phyloP scores from a whole-genome alignment of 441 rosid genomes.

The Isatis lusitanica region DNA sequence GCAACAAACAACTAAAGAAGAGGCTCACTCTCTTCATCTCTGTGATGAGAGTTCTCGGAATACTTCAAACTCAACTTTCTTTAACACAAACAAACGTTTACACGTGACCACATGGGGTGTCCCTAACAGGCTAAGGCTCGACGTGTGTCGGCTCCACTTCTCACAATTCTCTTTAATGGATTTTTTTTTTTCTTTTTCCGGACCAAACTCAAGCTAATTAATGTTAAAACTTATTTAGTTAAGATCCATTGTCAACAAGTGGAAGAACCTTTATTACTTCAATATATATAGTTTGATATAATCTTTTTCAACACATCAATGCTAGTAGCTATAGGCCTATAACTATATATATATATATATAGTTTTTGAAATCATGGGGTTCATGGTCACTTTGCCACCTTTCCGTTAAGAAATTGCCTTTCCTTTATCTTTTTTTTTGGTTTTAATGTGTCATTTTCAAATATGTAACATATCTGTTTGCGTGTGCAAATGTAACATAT shows the following conservation, averaged over 20 bases:
- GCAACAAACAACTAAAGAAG: slow-evolving; percentile 37
- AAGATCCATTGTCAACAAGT: neutral
- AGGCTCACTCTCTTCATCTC: slow-evolving; percentile 21
- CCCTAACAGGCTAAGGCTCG: neutral
- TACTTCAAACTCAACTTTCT: slow-evolving; percentile 23
- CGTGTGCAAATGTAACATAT: neutral
- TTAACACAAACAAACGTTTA: slow-evolving; percentile 23
- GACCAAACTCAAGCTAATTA: neutral
- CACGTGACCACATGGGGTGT: slow-evolving; percentile 43
- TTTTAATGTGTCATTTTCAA: neutral
- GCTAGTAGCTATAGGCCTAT: neutral
- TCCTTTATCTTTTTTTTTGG: neutral
- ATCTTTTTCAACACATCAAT: neutral
- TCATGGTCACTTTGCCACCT: slow-evolving; percentile 23
- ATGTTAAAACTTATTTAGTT: neutral
- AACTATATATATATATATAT: neutral
- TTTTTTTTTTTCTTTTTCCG: neutral
- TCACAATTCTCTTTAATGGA: slow-evolving; percentile 20
- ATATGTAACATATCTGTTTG: neutral
- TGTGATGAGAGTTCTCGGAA: slow-evolving; percentile 19
- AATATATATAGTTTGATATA: neutral
- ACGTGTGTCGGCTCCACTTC: slow-evolving; percentile 38
- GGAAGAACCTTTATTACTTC: neutral
- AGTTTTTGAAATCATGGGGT: slow-evolving; percentile 27
- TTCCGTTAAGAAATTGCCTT: slow-evolving; percentile 11